phyloP scores from a whole-genome alignment of 2,329 filamentous ascomycete genomes.

The Plenodomus tracheiphilus region DNA sequence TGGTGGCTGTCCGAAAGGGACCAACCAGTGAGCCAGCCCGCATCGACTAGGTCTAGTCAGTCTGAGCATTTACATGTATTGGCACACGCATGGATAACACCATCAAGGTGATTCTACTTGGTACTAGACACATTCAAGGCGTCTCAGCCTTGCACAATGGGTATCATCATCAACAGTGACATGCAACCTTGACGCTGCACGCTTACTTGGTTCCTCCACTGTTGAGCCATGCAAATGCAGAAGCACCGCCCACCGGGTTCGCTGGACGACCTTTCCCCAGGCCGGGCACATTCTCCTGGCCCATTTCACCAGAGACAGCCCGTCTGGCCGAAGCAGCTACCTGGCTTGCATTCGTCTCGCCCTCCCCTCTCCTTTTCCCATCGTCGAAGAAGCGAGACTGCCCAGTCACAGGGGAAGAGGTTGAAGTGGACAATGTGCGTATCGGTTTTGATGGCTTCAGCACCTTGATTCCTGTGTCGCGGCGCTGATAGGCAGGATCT shows the following conservation, averaged over 20 bases:
- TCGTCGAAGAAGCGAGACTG: conserved; percentile 57
- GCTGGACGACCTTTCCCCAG: conserved; percentile 60
- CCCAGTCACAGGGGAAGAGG: conserved; percentile 30
- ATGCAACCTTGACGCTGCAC: background rate
- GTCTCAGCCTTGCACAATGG: background rate
- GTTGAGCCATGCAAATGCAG: conserved; percentile 92
- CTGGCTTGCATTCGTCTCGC: conserved; percentile 14
- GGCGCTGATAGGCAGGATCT: conserved; percentile 68
- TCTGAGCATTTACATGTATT: too few relatives aligned
- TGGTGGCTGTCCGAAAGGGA: background rate
- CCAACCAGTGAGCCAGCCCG: too few relatives aligned
- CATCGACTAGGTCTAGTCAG: background rate
- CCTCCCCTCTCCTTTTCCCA: conserved; percentile 44
- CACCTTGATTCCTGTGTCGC: conserved; percentile 82
- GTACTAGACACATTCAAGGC: too few relatives aligned
- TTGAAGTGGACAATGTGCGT: conserved; percentile 50
- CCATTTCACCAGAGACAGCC: conserved; percentile 35
- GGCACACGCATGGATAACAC: too few relatives aligned
- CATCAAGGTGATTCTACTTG: too few relatives aligned
- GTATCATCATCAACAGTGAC: too few relatives aligned
- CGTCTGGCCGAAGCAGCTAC: conserved; percentile 31
- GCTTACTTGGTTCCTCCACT: conserved; percentile 31
- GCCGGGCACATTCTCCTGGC: conserved; percentile 42
- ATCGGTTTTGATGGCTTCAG: conserved; percentile 74
- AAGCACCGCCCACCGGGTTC: conserved; percentile 90